These are phyloP conservation scores for Fusarium sp. DNA, from an alignment of 2,329 filamentous ascomycete genomes.

Conservation along the genomic window DNA sequence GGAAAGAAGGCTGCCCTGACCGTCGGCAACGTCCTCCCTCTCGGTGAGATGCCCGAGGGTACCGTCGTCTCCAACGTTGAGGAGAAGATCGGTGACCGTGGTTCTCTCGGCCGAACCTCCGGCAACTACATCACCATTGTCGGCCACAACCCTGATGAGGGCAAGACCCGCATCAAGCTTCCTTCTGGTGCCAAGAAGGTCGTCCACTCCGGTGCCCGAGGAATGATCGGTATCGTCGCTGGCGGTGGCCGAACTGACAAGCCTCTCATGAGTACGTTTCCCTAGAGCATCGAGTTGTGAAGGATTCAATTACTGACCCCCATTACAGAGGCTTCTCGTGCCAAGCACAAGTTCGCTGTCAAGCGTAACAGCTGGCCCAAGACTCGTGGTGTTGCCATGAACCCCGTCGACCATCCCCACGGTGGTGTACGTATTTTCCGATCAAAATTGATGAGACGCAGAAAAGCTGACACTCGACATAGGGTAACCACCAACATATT, in stretches of 20 bases:
- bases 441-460: neutral
- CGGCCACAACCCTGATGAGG: slow-evolving; percentile 97
- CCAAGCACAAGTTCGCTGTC: slow-evolving; percentile 99
- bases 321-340: slow-evolving; percentile 89
- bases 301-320: slow-evolving; percentile 53
- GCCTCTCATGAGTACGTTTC: slow-evolving; percentile 86
- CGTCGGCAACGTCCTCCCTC: slow-evolving; percentile 96
- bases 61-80: slow-evolving; percentile 99
- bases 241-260: slow-evolving; percentile 99
- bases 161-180: slow-evolving; percentile 99
- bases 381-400: slow-evolving; percentile 99
- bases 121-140: slow-evolving; percentile 99
- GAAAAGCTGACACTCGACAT: slow-evolving; percentile 57
- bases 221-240: slow-evolving; percentile 99
- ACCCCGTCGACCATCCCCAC: slow-evolving; percentile 99
- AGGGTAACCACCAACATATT: slow-evolving; percentile 99
- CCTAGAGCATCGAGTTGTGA: neutral
- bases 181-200: slow-evolving; percentile 99
- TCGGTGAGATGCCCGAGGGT: slow-evolving; percentile 96
- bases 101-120: slow-evolving; percentile 93
- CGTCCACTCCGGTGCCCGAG: slow-evolving; percentile 88
- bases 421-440: slow-evolving; percentile 74
- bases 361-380: slow-evolving; percentile 99
- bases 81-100: slow-evolving; percentile 98
- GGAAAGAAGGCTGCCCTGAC: slow-evolving; percentile 98